Evolutionary conservation across 2,329 filamentous ascomycete species (phyloP).

Genomic region (Gaeumannomyces tritici): DNA sequence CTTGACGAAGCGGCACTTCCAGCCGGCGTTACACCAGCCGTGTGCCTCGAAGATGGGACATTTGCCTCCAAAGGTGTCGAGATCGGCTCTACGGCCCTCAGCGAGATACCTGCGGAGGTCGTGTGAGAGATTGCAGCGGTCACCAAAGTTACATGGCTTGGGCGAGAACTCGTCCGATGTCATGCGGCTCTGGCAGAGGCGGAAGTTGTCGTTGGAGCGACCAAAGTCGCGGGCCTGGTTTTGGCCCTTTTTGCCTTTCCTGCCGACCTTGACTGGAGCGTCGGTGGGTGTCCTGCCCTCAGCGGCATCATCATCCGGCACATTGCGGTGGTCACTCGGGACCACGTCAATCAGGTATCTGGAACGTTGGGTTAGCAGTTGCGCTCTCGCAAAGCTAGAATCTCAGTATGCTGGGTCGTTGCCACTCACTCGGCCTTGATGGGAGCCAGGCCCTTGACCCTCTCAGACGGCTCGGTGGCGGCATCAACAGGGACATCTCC

Average conservation of each 20-base stretch:
- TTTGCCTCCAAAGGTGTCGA: conserved; percentile 63
- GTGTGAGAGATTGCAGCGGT: conserved; percentile 74
- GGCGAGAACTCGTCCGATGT: conserved; percentile 75
- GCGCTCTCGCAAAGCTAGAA: background rate
- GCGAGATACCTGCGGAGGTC: conserved; percentile 77
- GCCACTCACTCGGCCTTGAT: conserved; percentile 61
- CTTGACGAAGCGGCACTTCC: conserved; percentile 86
- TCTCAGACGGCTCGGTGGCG: background rate
- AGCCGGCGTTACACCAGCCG: conserved; percentile 73
- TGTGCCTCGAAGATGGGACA: conserved; percentile 75
- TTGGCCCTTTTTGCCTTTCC: conserved; percentile 47
- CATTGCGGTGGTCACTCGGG: background rate
- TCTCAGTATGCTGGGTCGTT: background rate
- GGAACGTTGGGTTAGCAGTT: conserved; percentile 1
- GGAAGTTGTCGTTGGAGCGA: conserved; percentile 64
- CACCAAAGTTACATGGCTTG: conserved; percentile 64
- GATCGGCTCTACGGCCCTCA: conserved; percentile 71
- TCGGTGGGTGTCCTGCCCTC: conserved; percentile 27
- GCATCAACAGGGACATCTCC: background rate
- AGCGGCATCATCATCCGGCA: conserved; percentile 36
- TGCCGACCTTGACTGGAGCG: conserved; percentile 14
- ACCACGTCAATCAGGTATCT: conserved; percentile 29
- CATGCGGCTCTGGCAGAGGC: conserved; percentile 67
- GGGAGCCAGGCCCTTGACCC: conserved; percentile 43
- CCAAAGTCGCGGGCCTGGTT: conserved; percentile 80